Percentiles rank a stretch among this genome's conserved stretches.
Conservation (phyloP, 345 rosid genomes). For the Rhizophora apiculata region DNA sequence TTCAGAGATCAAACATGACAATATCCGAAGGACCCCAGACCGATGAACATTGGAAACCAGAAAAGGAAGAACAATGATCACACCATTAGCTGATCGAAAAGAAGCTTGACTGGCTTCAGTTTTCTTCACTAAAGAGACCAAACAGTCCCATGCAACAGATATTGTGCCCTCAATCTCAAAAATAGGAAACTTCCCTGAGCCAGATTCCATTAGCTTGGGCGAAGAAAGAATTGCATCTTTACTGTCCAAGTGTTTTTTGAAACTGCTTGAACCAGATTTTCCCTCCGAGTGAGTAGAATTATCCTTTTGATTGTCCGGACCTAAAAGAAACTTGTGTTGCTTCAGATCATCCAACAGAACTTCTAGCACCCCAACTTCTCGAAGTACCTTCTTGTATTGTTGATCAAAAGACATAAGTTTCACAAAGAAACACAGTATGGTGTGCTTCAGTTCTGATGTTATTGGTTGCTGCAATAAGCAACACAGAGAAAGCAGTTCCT, state of each 20-base stretch:
- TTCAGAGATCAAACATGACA: conserved; percentile 95
- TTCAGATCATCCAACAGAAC: conserved; percentile 91
- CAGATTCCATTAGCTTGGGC: conserved; percentile 84
- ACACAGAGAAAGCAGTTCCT: conserved; percentile 93
- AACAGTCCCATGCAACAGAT: conserved; percentile 88
- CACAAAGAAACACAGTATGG: conserved; percentile 88
- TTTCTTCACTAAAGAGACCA: conserved; percentile 90
- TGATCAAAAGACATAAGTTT: conserved; percentile 97
- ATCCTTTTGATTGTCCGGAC: conserved; percentile 52
- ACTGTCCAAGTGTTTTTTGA: conserved; percentile 75
- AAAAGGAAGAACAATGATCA: conserved; percentile 79
- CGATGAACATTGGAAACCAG: conserved; percentile 80
- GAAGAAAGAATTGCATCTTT: conserved; percentile 88
- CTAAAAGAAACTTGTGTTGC: conserved; percentile 87
- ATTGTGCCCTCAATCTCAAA: conserved; percentile 83
- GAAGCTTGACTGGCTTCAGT: conserved; percentile 87
- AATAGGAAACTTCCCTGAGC: conserved; percentile 70
- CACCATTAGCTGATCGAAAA: conserved; percentile 87
- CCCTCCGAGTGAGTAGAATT: conserved; percentile 47
- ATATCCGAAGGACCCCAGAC: conserved; percentile 75
- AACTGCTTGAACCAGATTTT: conserved; percentile 72
- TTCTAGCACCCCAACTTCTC: conserved; percentile 97
- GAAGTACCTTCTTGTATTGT: conserved; percentile 92
- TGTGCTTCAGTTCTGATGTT: conserved; percentile 81
- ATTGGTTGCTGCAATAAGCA: conserved; percentile 98